Conservation (phyloP, 208 protist species). For the Crithidia brevicula region DNA sequence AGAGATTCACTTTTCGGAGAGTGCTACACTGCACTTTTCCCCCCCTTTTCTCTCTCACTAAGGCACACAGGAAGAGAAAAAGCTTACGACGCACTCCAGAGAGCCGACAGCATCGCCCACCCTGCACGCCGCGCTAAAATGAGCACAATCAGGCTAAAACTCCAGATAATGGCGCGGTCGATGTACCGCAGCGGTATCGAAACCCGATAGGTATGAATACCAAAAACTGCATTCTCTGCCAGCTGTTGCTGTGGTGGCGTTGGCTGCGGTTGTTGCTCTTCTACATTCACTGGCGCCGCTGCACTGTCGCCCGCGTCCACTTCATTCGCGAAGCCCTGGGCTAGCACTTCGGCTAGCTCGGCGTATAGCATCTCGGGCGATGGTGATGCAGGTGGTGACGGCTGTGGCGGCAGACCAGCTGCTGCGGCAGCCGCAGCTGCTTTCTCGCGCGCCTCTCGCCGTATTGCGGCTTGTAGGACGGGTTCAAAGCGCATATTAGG, state of each 20-base stretch:
- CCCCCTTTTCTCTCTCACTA: no score
- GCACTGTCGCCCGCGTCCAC: background rate
- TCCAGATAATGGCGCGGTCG: conserved; percentile 26
- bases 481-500: conserved; percentile 10
- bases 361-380: background rate
- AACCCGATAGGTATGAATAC: conserved; percentile 6
- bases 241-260: background rate
- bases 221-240: conserved; percentile 14
- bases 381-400: background rate
- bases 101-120: conserved; percentile 15
- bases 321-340: background rate
- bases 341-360: background rate
- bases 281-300: no score
- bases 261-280: background rate
- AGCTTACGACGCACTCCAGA: conserved; percentile 1
- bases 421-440: conserved; percentile 3
- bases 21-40: no score
- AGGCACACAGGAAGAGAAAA: conserved; percentile 4
- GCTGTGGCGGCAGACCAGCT: background rate
- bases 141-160: conserved; percentile 17
- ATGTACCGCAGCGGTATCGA: conserved; percentile 16
- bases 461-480: background rate
- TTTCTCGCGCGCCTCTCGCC: conserved; percentile 1
- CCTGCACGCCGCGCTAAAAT: conserved; percentile 29
- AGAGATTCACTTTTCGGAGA: no score